A percentile compares a stretch with the other conserved stretches of the same genome.
Evolutionary conservation across 2,329 filamentous ascomycete species (phyloP).

Genomic region (Colletotrichum truncatum): DNA sequence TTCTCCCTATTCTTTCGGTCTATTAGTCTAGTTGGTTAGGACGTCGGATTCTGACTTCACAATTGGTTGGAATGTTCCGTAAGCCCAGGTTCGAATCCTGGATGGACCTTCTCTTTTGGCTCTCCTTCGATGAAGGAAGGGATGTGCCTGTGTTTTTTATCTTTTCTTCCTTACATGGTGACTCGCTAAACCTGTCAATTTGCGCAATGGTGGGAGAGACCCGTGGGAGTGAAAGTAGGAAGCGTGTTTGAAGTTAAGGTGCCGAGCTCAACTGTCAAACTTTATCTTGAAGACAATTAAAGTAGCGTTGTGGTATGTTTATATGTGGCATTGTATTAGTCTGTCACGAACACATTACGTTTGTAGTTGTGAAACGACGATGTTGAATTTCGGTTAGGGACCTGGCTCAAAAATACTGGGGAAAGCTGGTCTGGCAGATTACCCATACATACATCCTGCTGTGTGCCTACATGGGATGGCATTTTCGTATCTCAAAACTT

Average conservation of each 20-base stretch:
- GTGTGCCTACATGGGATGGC: too few relatives aligned
- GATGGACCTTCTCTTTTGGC: conserved; percentile 17
- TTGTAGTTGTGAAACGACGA: conserved; percentile 4
- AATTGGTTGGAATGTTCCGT: conserved; percentile 1
- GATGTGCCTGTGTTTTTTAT: too few relatives aligned
- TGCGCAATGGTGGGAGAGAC: too few relatives aligned
- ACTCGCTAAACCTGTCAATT: too few relatives aligned
- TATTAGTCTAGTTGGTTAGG: conserved; percentile 27
- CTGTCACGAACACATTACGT: background rate
- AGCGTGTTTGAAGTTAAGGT: background rate
- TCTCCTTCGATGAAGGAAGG: background rate
- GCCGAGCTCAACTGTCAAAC: too few relatives aligned
- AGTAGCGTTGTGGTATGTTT: background rate
- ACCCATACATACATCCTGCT: too few relatives aligned
- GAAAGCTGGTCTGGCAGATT: background rate
- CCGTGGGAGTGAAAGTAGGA: too few relatives aligned
- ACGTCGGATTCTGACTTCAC: conserved; percentile 21
- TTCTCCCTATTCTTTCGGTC: background rate
- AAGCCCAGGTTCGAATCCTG: conserved; percentile 27
- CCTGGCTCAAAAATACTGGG: background rate
- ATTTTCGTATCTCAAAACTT: too few relatives aligned
- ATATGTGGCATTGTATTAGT: background rate
- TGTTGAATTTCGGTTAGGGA: background rate
- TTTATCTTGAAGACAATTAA: background rate
- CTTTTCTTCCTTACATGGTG: background rate